Percentiles rank a stretch among this genome's conserved stretches.
These are phyloP conservation scores for Zygosaccharomyces sapae DNA, from an alignment of 1,139 yeast genomes.

Conservation along the genomic window DNA sequence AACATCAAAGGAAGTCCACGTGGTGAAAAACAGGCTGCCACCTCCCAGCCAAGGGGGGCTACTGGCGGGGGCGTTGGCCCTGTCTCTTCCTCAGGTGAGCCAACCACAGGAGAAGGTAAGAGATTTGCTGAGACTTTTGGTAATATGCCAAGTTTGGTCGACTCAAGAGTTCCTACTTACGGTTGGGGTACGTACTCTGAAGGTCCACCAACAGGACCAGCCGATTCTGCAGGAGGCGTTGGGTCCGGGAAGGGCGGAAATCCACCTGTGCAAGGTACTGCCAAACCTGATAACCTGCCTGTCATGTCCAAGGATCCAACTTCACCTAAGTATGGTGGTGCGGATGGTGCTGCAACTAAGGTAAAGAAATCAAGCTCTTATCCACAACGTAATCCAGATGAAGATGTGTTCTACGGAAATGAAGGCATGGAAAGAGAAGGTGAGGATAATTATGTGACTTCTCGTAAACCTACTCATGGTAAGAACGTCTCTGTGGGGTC, in stretches of 20 bases:
- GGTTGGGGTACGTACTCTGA: conserved; percentile 10
- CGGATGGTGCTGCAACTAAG: neutral
- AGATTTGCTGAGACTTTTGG: conserved; percentile 10
- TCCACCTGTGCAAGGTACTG: neutral
- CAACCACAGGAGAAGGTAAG: neutral
- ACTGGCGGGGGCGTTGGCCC: conserved; percentile 3
- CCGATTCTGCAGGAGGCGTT: neutral
- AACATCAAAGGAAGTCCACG: neutral
- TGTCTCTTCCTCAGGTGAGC: conserved; percentile 1
- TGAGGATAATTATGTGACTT: conserved; percentile 8
- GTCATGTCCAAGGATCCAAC: neutral
- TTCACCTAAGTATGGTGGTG: neutral
- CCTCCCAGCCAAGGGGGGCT: neutral
- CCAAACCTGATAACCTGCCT: neutral
- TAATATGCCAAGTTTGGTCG: conserved; percentile 26
- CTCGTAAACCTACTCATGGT: conserved; percentile 2
- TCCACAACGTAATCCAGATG: neutral
- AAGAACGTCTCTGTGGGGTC: conserved; percentile 13
- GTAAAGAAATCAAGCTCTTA: neutral
- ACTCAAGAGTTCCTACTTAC: conserved; percentile 25
- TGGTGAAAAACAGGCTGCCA: neutral
- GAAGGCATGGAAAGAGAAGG: neutral
- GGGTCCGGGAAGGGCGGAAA: neutral
- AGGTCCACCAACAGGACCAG: neutral
- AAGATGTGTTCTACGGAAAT: neutral